Evolutionary conservation across 768 basidiomycete genomes (phyloP).

Genomic region (Chalciporus pseudorubinellus): DNA sequence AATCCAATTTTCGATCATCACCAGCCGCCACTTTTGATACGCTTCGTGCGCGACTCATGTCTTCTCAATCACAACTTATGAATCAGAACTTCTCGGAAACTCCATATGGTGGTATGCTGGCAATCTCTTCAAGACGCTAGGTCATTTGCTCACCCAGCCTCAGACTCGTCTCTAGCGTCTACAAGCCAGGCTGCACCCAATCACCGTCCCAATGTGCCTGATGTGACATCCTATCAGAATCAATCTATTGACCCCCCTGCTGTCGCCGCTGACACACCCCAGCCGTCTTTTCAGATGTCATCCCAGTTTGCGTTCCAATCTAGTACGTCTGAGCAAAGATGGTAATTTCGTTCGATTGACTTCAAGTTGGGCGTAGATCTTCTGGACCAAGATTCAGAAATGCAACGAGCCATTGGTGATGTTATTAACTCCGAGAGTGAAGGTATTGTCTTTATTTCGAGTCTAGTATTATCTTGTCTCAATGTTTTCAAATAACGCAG

Average conservation of each 20-base stretch:
- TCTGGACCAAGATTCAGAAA: constrained; percentile 67
- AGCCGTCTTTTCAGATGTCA: constrained; percentile 52
- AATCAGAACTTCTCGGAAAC: constrained; percentile 34
- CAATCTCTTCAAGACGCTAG: background rate
- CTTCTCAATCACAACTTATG: constrained; percentile 37
- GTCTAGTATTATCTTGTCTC: background rate
- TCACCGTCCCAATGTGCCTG: constrained; percentile 24
- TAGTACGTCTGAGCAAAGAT: constrained; percentile 40
- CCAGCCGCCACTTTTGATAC: constrained; percentile 47
- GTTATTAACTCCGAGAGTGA: constrained; percentile 52
- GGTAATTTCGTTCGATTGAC: background rate
- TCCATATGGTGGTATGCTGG: constrained; percentile 36
- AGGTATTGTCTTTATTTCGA: constrained; percentile 12
- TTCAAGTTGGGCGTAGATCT: constrained; percentile 51
- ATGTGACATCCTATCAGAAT: constrained; percentile 39
- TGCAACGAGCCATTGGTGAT: constrained; percentile 61
- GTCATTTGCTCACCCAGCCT: background rate
- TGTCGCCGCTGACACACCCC: constrained; percentile 53
- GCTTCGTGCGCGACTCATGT: constrained; percentile 45
- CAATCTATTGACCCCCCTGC: constrained; percentile 44
- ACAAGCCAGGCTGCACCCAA: constrained; percentile 11
- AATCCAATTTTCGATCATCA: constrained; percentile 38
- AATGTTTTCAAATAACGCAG: constrained; percentile 6
- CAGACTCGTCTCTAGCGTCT: constrained; percentile 18
- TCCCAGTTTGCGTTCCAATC: constrained; percentile 50